Percentiles rank a stretch among this genome's conserved stretches.
phyloP scores from a whole-genome alignment of 306 rosid genomes.

The Parietaria judaica region DNA sequence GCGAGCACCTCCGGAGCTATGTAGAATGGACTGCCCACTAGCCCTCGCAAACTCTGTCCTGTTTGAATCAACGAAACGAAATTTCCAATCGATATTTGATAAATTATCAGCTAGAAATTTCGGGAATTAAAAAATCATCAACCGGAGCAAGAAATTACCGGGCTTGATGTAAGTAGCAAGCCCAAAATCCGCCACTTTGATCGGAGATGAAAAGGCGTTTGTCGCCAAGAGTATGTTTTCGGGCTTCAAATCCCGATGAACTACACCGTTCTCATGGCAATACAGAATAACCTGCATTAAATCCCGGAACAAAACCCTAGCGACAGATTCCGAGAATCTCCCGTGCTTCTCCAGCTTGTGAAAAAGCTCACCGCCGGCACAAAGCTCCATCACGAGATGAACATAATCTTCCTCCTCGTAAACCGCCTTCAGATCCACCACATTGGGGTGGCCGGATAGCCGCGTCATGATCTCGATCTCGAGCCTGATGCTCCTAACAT shows the following conservation, averaged over 20 bases:
- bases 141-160: slow-evolving; percentile 32
- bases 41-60: slow-evolving; percentile 78
- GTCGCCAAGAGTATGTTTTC: slow-evolving; percentile 79
- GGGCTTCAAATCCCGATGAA: slow-evolving; percentile 84
- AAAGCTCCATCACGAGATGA: slow-evolving; percentile 92
- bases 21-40: slow-evolving; percentile 90
- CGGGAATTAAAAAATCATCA: slow-evolving; percentile 17
- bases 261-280: slow-evolving; percentile 79
- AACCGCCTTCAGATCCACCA: slow-evolving; percentile 82
- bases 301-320: slow-evolving; percentile 67
- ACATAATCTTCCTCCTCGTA: slow-evolving; percentile 74
- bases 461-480: slow-evolving; percentile 86
- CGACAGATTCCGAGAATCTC: slow-evolving; percentile 57
- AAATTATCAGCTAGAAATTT: slow-evolving; percentile 5
- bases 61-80: slow-evolving; percentile 24
- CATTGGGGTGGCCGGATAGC: slow-evolving; percentile 81
- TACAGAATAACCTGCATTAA: slow-evolving; percentile 75
- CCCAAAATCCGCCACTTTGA: slow-evolving; percentile 82
- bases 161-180: slow-evolving; percentile 87
- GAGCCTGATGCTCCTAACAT: slow-evolving; percentile 63
- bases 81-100: slow-evolving; percentile 8
- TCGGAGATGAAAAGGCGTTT: slow-evolving; percentile 60
- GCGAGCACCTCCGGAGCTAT: slow-evolving; percentile 87
- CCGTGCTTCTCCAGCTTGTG: slow-evolving; percentile 73
- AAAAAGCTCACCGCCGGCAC: slow-evolving; percentile 89